Base-by-base conservation (phyloP, 2,329 filamentous ascomycete genomes). In the Ampelomyces quisqualis region DNA sequence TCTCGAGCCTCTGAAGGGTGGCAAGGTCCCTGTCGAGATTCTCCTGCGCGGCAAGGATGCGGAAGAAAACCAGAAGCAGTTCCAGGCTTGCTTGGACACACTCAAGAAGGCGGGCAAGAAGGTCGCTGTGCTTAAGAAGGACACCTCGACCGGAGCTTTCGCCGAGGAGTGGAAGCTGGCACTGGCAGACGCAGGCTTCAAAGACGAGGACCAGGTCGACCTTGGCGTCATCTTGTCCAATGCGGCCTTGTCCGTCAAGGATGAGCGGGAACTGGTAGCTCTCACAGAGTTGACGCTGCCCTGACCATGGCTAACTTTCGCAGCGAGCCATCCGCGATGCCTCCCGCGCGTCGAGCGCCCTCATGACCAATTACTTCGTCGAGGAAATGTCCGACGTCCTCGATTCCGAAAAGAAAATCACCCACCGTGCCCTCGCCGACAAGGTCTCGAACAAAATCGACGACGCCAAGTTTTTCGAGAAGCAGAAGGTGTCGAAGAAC, bases 311-410 rank as follows among this genome's bases (percentile, higher is more conserved):
- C 36, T 51, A 22, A 50, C 23, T 14, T 10, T 24, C 3, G 4
- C 32, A 83, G 78, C 88, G 91, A 53, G 85, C 88, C 8, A 96
- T 98, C 79, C 85, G 94, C 63, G 94, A 91, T 55, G 90, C 91
- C 4, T 93, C 93, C 40, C 87, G 93, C 64, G 91, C 93, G 32
- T 96, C 90, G 57, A 91, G 94, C 53, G 90, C 90, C 43, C 76
- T 97, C 45, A 94, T 97, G 84, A 89, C 89, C 35, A 89, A 91
- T 45, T 98, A 93, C 70, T 97, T 97, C 68, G 84, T 98, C 53
- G 93, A 98, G 64, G 90, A 96, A 68, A 97, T 98, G 90, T 95
- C 91, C 35, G 86, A 87, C 57, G 86, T 97, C 37, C 81, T 98
- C 45, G 93, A 98, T 63, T 86, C 90, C 55, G 94, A 97, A 69